These are phyloP conservation scores for Eimeria sp. DNA, from an alignment of 169 alveolate genomes.

Conservation along the genomic window DNA sequence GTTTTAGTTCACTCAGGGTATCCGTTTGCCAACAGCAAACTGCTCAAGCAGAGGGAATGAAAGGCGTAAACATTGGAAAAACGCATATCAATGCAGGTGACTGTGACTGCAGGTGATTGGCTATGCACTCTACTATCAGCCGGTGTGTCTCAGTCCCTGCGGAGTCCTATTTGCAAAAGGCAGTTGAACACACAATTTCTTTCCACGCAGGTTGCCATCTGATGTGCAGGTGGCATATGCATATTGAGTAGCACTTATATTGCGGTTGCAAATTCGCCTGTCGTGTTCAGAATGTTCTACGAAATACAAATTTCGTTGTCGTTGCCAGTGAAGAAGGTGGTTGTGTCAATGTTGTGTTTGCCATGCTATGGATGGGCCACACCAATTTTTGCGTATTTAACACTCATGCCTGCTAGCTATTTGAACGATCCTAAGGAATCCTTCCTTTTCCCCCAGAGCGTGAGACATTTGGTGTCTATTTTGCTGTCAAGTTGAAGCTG, in stretches of 20 bases:
- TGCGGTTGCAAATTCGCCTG: neutral
- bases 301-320: neutral
- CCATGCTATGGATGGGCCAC: neutral
- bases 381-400: neutral
- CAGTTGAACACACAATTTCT: neutral
- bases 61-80: neutral
- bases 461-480: neutral
- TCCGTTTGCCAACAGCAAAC: neutral
- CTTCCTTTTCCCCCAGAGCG: neutral
- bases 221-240: neutral
- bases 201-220: neutral
- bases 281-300: neutral
- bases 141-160: neutral
- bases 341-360: neutral
- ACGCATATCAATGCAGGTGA: neutral
- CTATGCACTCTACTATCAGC: neutral
- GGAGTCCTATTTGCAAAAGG: neutral
- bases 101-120: neutral
- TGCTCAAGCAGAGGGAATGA: neutral
- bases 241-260: neutral
- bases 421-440: neutral
- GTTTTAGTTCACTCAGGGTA: neutral
- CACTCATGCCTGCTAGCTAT: neutral
- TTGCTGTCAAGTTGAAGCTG: neutral
- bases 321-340: neutral